Evolutionary conservation across 768 basidiomycete species (phyloP).

Genomic region (Amanita muscaria): DNA sequence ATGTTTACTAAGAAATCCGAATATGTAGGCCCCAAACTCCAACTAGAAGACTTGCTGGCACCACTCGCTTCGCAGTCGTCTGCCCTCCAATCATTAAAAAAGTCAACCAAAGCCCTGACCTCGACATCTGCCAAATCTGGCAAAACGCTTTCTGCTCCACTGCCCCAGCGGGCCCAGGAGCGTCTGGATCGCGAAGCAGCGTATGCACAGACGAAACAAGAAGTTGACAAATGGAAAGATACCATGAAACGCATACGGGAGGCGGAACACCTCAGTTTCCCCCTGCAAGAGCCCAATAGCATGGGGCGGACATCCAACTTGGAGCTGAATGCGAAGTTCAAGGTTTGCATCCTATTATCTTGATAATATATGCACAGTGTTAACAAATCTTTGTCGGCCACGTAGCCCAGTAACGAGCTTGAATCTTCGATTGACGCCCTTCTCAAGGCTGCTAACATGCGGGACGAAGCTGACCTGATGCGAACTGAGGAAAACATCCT

Average conservation of each 20-base stretch:
- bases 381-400: no score
- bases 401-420: slow-evolving; percentile 78
- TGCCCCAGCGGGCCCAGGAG: slow-evolving; percentile 83
- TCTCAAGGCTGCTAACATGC: slow-evolving; percentile 71
- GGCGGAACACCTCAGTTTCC: slow-evolving; percentile 86
- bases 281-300: slow-evolving; percentile 54
- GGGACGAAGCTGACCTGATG: slow-evolving; percentile 63
- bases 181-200: slow-evolving; percentile 89
- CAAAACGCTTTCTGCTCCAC: slow-evolving; percentile 70
- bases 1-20: neutral
- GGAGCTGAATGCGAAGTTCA: slow-evolving; percentile 78
- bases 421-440: slow-evolving; percentile 81
- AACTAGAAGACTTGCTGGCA: slow-evolving; percentile 67
- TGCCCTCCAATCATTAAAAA: slow-evolving; percentile 56
- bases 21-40: slow-evolving; percentile 43
- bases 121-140: slow-evolving; percentile 39
- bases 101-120: slow-evolving; percentile 56
- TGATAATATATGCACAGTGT: no score
- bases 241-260: slow-evolving; percentile 91
- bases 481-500: slow-evolving; percentile 67
- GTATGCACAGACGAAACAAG: slow-evolving; percentile 86
- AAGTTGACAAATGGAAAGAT: slow-evolving; percentile 88
- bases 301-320: slow-evolving; percentile 53
- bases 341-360: slow-evolving; percentile 42
- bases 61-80: slow-evolving; percentile 61